A percentile compares a stretch with the other conserved stretches of the same genome.
Conservation (phyloP, 208 protist genomes). For the Spongospora subterranea region DNA sequence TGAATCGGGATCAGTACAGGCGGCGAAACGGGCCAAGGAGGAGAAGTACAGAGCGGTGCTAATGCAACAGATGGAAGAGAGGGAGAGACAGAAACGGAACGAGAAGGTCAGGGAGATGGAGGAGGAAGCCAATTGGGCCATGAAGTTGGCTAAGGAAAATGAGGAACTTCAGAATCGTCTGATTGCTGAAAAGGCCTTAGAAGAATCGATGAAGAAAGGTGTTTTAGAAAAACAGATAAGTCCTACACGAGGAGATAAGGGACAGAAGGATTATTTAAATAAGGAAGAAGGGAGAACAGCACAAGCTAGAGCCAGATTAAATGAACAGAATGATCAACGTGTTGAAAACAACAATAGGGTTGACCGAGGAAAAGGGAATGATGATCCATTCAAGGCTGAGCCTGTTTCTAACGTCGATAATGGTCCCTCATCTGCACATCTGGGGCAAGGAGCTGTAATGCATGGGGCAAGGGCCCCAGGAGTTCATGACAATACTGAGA, state of each 20-base stretch:
- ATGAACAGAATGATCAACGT: not conserved
- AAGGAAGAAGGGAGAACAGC: not conserved
- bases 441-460: not conserved
- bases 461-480: not conserved
- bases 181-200: not conserved
- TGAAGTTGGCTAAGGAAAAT: not conserved
- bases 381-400: not conserved
- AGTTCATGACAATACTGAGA: not conserved
- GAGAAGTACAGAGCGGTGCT: not conserved
- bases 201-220: not conserved
- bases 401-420: not conserved
- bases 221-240: not conserved
- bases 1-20: not conserved
- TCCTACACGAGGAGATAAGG: not conserved
- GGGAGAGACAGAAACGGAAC: conserved; percentile 21
- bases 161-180: not conserved
- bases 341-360: not conserved
- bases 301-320: not conserved
- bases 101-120: conserved; percentile 10
- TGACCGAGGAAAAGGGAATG: not conserved
- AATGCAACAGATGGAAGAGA: conserved; percentile 31
- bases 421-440: not conserved
- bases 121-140: not conserved
- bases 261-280: not conserved
- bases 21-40: not conserved